Percentiles rank a stretch among this genome's conserved stretches.
phyloP scores from a whole-genome alignment of 371 early-diverging fungal species.

The Choanephora cucurbitarum region DNA sequence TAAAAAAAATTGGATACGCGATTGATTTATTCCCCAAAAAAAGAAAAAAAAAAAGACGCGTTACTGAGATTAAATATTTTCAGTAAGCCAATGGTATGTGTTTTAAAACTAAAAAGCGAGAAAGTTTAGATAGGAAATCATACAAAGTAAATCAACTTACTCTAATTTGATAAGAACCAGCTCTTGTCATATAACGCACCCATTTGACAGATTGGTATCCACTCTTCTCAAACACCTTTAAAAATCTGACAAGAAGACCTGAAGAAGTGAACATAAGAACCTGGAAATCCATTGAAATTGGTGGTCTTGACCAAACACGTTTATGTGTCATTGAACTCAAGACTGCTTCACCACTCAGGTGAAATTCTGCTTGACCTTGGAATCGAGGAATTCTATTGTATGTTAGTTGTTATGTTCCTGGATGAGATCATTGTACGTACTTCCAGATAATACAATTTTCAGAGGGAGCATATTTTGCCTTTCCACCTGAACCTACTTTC shows the following conservation, averaged over 20 bases:
- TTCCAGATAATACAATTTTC: constrained; percentile 91
- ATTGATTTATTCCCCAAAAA: too few relatives aligned
- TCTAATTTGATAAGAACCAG: constrained; percentile 86
- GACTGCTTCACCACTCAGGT: constrained; percentile 73
- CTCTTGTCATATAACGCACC: constrained; percentile 94
- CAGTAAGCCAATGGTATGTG: too few relatives aligned
- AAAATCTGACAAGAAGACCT: constrained; percentile 83
- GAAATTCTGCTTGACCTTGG: constrained; percentile 81
- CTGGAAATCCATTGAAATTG: constrained; percentile 89
- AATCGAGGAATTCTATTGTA: constrained; percentile 72
- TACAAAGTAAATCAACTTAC: constrained; percentile 40
- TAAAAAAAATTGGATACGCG: too few relatives aligned
- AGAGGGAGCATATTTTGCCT: constrained; percentile 84
- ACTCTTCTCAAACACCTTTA: constrained; percentile 91
- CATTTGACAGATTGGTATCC: constrained; percentile 90
- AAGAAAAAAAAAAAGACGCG: too few relatives aligned
- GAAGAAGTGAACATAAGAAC: constrained; percentile 90
- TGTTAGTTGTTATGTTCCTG: neutral
- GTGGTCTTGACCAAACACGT: constrained; percentile 88
- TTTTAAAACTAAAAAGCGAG: too few relatives aligned
- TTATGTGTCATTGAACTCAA: constrained; percentile 74
- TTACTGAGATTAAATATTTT: too few relatives aligned
- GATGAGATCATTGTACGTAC: constrained; percentile 47
- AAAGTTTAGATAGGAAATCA: neutral
- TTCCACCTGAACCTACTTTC: constrained; percentile 69